These are phyloP conservation scores for Penicillium pancosmium DNA, from an alignment of 495 filamentous ascomycete genomes.

Conservation along the genomic window DNA sequence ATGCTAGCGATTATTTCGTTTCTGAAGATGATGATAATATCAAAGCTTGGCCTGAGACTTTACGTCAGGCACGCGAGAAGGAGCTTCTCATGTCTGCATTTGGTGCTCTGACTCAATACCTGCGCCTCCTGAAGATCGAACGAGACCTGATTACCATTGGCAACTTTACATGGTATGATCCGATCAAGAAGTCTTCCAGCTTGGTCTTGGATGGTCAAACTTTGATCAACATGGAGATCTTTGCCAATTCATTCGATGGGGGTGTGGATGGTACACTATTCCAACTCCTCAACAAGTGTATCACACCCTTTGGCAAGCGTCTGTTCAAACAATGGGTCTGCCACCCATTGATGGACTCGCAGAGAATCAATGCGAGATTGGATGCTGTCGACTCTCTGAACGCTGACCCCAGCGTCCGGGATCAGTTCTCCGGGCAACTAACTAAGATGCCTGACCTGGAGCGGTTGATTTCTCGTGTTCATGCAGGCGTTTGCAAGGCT, in stretches of 20 bases:
- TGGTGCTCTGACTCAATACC: constrained; percentile 85
- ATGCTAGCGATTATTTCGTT: constrained; percentile 79
- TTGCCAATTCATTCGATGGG: constrained; percentile 91
- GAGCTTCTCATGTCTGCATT: constrained; percentile 91
- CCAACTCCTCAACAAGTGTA: constrained; percentile 85
- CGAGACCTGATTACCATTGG: constrained; percentile 84
- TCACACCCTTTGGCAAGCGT: constrained; percentile 96
- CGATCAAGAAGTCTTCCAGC: constrained; percentile 90
- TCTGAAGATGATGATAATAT: constrained; percentile 60
- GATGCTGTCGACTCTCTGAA: constrained; percentile 96
- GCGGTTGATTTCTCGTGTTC: constrained; percentile 89
- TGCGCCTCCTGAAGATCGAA: constrained; percentile 86
- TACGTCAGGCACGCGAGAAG: constrained; percentile 73
- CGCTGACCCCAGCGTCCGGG: constrained; percentile 72
- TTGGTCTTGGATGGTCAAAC: constrained; percentile 95
- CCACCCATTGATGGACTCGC: constrained; percentile 84
- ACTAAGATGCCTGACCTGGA: constrained; percentile 93
- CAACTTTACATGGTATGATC: constrained; percentile 90
- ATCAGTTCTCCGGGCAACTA: constrained; percentile 82
- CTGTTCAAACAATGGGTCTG: constrained; percentile 98
- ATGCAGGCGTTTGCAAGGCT: constrained; percentile 83
- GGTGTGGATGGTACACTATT: constrained; percentile 85
- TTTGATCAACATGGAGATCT: constrained; percentile 95
- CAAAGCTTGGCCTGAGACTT: constrained; percentile 77
- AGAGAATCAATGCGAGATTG: constrained; percentile 88